Conservation (phyloP, 2,329 filamentous ascomycete species). For the Aspergillus aculeatus region DNA sequence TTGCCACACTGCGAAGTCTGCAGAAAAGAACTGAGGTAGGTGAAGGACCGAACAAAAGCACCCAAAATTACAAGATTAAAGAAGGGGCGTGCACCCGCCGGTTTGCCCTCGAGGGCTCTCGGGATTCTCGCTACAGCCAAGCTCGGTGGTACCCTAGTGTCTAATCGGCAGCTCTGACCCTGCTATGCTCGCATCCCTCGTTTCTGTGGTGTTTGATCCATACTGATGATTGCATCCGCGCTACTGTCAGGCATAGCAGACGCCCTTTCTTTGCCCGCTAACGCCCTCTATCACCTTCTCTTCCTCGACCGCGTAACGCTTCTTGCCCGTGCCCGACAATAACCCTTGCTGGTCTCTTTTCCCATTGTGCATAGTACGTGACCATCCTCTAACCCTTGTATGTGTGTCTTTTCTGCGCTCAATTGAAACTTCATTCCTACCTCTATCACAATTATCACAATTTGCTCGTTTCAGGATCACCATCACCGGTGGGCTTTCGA, state of each 20-base stretch:
- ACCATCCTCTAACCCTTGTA: not conserved
- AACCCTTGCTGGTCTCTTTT: not conserved
- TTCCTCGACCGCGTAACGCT: not conserved
- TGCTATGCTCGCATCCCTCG: slow-evolving; percentile 8
- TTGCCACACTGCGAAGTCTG: not conserved
- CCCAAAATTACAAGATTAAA: not conserved
- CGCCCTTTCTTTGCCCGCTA: slow-evolving; percentile 16
- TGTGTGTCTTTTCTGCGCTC: not conserved
- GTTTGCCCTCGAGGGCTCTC: slow-evolving; percentile 2
- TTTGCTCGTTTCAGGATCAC: not conserved
- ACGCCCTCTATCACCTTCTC: slow-evolving; percentile 11
- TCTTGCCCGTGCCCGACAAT: not conserved
- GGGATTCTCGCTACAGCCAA: slow-evolving; percentile 7
- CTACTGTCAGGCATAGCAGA: slow-evolving; percentile 22
- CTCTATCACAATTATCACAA: not conserved
- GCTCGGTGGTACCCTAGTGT: not conserved
- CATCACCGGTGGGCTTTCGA: not conserved
- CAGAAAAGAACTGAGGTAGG: not conserved
- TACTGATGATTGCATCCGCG: slow-evolving; percentile 21
- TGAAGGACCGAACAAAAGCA: not conserved
- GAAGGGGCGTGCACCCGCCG: not conserved
- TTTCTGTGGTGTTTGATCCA: slow-evolving; percentile 19
- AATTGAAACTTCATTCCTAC: not conserved
- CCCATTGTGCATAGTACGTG: not conserved
- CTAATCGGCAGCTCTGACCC: slow-evolving; percentile 11